Evolutionary conservation across 208 protist genomes (phyloP).

Genomic region (Acanthamoeba castellanii): DNA sequence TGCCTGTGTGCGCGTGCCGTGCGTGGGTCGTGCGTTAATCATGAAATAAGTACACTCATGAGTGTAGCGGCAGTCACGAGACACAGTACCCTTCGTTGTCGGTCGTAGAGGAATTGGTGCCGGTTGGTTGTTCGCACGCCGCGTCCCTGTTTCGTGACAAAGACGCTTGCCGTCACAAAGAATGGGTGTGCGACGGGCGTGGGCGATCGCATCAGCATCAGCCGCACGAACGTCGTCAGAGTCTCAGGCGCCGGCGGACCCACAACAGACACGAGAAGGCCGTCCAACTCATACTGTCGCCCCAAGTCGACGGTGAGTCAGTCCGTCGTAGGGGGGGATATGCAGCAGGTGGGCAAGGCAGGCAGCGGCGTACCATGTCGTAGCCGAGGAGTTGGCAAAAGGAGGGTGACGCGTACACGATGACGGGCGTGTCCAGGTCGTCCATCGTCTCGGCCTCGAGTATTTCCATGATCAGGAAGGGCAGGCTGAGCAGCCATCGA

Average conservation of each 20-base stretch:
- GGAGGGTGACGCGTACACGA: not conserved
- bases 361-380: not conserved
- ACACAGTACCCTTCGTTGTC: not conserved
- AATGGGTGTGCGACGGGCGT: not conserved
- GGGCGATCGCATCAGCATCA: not conserved
- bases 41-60: too few relatives aligned
- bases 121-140: not conserved
- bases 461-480: not conserved
- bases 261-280: not conserved
- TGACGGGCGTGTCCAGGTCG: not conserved
- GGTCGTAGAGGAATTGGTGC: not conserved
- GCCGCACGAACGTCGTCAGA: not conserved
- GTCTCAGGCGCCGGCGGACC: not conserved
- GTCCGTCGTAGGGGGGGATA: not conserved
- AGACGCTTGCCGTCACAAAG: not conserved
- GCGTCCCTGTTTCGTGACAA: not conserved
- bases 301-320: not conserved
- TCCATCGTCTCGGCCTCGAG: not conserved
- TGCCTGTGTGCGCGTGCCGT: not conserved
- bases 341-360: not conserved
- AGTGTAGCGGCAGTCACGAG: too few relatives aligned
- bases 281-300: not conserved
- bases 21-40: too few relatives aligned
- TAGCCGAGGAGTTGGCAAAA: not conserved
- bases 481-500: not conserved